Evolutionary conservation across 2,329 filamentous ascomycete species (phyloP).

Genomic region (Diplocarpon rosae): DNA sequence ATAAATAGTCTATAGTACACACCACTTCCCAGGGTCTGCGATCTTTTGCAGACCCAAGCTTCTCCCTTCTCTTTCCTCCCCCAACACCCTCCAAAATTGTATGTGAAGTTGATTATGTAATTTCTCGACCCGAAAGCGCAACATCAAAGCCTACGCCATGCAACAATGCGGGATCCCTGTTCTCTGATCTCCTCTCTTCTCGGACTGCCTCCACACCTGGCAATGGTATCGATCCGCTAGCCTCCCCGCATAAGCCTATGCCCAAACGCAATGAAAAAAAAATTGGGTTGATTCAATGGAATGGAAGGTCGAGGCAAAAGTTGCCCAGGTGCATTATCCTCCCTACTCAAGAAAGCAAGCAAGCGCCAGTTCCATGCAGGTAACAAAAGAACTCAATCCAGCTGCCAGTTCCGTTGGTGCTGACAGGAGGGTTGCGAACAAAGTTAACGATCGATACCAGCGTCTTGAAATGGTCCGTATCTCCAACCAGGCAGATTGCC

Average conservation of each 20-base stretch:
- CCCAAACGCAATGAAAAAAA: slow-evolving; percentile 11
- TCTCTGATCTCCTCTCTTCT: not conserved
- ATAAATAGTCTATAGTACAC: slow-evolving; percentile 7
- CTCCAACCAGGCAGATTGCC: slow-evolving; percentile 20
- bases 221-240: not conserved
- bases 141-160: slow-evolving; percentile 8
- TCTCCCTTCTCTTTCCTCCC: too few species aligned
- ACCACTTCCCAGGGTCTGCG: not conserved
- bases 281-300: not conserved
- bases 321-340: slow-evolving; percentile 3
- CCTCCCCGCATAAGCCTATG: not conserved
- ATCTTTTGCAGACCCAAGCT: not conserved
- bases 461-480: slow-evolving; percentile 16
- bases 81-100: too few species aligned
- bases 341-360: slow-evolving; percentile 16
- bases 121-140: slow-evolving; percentile 8
- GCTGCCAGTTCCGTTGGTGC: slow-evolving; percentile 18
- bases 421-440: slow-evolving; percentile 3
- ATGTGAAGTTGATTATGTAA: slow-evolving; percentile 12
- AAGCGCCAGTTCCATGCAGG: slow-evolving; percentile 11
- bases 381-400: slow-evolving; percentile 9
- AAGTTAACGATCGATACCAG: slow-evolving; percentile 25
- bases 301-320: slow-evolving; percentile 3
- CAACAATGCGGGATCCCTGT: slow-evolving; percentile 1
- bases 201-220: not conserved